Conservation (phyloP, 1,284 basidiomycete species). For the Ganoderma resinaceum region DNA sequence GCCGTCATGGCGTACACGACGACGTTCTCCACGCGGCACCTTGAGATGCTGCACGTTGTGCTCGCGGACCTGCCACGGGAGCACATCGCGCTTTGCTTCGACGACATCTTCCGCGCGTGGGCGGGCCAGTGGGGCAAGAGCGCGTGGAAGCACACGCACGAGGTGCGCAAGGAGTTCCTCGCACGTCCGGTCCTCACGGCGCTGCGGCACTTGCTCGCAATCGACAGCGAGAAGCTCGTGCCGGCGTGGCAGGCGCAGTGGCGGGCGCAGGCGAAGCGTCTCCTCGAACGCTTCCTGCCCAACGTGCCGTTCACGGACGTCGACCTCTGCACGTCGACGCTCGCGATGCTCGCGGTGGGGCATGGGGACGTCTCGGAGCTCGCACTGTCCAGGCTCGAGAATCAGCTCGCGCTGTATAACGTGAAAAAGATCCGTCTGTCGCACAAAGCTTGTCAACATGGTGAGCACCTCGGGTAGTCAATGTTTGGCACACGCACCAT, state of each 20-base stretch:
- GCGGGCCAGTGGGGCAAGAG: slow-evolving; percentile 6
- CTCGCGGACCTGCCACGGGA: slow-evolving; percentile 3
- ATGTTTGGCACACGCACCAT: neutral
- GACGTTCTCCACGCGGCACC: slow-evolving; percentile 18
- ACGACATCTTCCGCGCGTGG: slow-evolving; percentile 8
- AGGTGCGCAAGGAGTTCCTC: slow-evolving; percentile 2
- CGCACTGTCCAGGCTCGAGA: slow-evolving; percentile 5
- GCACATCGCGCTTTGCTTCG: slow-evolving; percentile 2
- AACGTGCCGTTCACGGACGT: neutral
- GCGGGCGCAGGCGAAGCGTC: neutral
- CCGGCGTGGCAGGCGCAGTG: neutral
- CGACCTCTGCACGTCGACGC: slow-evolving; percentile 4
- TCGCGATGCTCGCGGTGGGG: neutral
- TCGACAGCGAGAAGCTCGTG: slow-evolving; percentile 2
- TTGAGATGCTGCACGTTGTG: slow-evolving; percentile 4
- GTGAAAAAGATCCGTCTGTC: neutral
- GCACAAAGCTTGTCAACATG: neutral
- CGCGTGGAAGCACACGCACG: slow-evolving; percentile 6
- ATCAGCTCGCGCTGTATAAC: neutral
- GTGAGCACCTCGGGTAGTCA: neutral
- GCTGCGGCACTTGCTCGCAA: neutral
- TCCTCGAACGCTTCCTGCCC: slow-evolving; percentile 1
- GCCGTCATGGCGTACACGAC: slow-evolving; percentile 25
- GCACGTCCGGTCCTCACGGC: neutral
- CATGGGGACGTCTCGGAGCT: slow-evolving; percentile 1